These are phyloP conservation scores for Anisogramma anomala DNA, from an alignment of 2,329 filamentous ascomycete genomes.

Conservation along the genomic window DNA sequence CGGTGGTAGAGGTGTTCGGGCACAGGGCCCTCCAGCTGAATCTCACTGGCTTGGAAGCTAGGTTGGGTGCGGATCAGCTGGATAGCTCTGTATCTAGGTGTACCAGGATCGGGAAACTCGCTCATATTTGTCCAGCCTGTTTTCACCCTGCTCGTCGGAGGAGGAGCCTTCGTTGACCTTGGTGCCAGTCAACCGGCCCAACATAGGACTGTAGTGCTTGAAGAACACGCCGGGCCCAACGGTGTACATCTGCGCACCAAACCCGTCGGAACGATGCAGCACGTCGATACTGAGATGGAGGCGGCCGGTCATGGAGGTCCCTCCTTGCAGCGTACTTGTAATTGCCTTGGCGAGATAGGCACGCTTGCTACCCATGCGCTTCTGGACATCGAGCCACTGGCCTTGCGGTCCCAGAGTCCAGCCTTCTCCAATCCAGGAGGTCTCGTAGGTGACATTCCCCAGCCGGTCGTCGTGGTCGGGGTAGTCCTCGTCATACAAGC, in stretches of 20 bases:
- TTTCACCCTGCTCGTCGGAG: slow-evolving; percentile 23
- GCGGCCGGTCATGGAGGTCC: slow-evolving; percentile 55
- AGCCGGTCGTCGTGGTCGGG: slow-evolving; percentile 77
- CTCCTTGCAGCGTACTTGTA: slow-evolving; percentile 48
- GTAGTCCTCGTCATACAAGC: slow-evolving; percentile 82
- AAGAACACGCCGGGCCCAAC: slow-evolving; percentile 64
- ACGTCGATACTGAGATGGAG: slow-evolving; percentile 65
- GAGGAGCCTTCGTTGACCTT: slow-evolving; percentile 51
- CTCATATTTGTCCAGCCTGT: slow-evolving; percentile 63
- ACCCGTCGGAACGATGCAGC: slow-evolving; percentile 63
- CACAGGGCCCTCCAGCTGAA: slow-evolving; percentile 76
- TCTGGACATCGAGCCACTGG: slow-evolving; percentile 60
- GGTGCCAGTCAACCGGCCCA: slow-evolving; percentile 66
- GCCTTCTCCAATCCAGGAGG: slow-evolving; percentile 45
- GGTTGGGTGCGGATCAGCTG: not conserved
- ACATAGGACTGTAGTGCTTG: slow-evolving; percentile 79
- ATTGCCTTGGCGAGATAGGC: slow-evolving; percentile 67
- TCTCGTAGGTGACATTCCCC: slow-evolving; percentile 68
- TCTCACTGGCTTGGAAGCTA: slow-evolving; percentile 86
- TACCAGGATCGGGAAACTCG: slow-evolving; percentile 29
- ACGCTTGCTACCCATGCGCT: slow-evolving; percentile 75
- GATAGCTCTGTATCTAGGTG: not conserved
- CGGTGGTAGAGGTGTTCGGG: slow-evolving; percentile 75
- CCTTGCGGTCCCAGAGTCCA: slow-evolving; percentile 59
- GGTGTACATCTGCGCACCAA: slow-evolving; percentile 62